phyloP scores from a whole-genome alignment of 2,329 filamentous ascomycete species.

The Harringtonia aguacate region DNA sequence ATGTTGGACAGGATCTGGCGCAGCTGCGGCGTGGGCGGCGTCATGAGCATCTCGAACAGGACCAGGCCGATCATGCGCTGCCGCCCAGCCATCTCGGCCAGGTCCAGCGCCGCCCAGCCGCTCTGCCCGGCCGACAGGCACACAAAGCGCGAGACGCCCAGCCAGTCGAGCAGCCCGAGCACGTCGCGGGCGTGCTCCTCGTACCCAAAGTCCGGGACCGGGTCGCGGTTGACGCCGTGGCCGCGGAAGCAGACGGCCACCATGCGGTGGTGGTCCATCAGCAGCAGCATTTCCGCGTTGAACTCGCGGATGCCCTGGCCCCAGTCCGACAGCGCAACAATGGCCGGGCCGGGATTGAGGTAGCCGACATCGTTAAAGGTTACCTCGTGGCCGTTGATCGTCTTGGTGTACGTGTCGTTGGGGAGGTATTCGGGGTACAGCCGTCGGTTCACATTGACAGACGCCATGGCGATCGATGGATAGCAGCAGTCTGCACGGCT shows the following conservation, averaged over 20 bases:
- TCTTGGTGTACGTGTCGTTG: neutral
- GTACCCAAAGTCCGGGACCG: neutral
- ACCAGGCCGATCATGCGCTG: neutral
- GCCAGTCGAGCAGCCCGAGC: neutral
- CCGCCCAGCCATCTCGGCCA: neutral
- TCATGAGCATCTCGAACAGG: neutral
- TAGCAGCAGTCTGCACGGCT: too few species aligned
- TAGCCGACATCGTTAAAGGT: constrained; percentile 1
- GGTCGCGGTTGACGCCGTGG: neutral
- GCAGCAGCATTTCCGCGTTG: neutral
- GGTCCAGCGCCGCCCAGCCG: neutral
- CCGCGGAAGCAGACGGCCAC: neutral
- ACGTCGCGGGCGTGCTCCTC: neutral
- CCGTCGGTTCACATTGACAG: neutral
- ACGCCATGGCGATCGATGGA: neutral
- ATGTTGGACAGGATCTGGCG: neutral
- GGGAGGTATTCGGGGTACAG: neutral
- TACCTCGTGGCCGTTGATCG: neutral
- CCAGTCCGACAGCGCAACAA: neutral
- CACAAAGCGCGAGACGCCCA: neutral
- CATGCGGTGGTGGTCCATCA: neutral
- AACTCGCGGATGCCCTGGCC: neutral
- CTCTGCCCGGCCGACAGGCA: neutral
- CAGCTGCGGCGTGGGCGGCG: neutral
- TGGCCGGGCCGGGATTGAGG: neutral